Conservation (phyloP, 2,329 filamentous ascomycete genomes). For the Arthroderma sp. region DNA sequence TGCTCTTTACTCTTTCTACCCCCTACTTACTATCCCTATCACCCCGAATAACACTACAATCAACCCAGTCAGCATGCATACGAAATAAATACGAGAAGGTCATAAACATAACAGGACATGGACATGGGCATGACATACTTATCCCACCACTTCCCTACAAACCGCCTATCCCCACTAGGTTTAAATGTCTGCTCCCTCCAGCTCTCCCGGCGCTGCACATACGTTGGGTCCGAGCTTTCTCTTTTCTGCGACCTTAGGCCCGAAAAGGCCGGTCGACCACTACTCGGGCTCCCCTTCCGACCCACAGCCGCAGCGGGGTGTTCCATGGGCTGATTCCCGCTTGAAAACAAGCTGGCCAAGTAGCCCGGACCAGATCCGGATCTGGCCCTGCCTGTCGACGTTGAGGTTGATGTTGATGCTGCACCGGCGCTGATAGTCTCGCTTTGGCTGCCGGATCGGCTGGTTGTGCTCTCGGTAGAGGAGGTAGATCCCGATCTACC, state of each 20-base stretch:
- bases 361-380: neutral
- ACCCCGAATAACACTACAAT: too few species aligned
- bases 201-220: conserved; percentile 26
- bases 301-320: neutral
- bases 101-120: conserved; percentile 1
- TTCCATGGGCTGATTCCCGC: too few species aligned
- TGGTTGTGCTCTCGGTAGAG: too few species aligned
- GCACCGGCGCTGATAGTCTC: neutral
- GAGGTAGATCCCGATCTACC: too few species aligned
- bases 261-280: conserved; percentile 14
- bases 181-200: conserved; percentile 31
- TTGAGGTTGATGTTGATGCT: neutral
- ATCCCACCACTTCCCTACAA: conserved; percentile 30
- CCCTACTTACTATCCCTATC: too few species aligned
- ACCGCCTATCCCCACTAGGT: conserved; percentile 17
- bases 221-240: conserved; percentile 22
- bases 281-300: conserved; percentile 4
- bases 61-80: conserved; percentile 3
- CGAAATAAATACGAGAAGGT: neutral
- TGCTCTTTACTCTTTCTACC: neutral
- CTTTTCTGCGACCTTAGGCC: conserved; percentile 34
- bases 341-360: neutral
- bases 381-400: neutral
- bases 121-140: conserved; percentile 14
- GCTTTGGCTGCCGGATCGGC: too few species aligned